These are phyloP conservation scores for Aurantiochytrium sp. DNA, from an alignment of 108 stramenopile genomes.

Conservation along the genomic window DNA sequence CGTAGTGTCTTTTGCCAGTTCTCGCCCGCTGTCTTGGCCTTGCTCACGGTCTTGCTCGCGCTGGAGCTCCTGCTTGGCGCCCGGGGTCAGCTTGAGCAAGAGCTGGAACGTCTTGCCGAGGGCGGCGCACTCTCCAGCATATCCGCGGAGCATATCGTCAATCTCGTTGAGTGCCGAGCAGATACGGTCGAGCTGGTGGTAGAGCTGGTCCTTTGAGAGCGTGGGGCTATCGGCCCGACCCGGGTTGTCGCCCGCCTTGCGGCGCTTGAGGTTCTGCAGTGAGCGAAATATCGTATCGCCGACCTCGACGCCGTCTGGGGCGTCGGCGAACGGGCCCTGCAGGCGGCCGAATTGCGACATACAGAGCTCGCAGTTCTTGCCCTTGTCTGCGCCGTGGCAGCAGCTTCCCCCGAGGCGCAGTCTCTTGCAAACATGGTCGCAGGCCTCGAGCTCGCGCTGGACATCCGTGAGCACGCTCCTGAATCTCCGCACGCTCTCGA, in stretches of 20 bases:
- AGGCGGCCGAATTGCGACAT: background rate
- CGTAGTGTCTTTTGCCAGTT: no score
- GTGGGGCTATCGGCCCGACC: background rate
- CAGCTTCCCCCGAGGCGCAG: background rate
- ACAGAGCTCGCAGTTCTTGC: background rate
- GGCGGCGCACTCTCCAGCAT: background rate
- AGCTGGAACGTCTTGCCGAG: background rate
- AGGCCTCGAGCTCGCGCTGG: background rate
- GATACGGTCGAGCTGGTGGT: background rate
- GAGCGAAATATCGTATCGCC: background rate
- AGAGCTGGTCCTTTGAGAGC: background rate
- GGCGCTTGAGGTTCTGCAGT: background rate
- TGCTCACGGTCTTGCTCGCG: background rate
- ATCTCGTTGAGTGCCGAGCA: background rate
- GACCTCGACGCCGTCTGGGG: background rate
- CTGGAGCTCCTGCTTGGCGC: background rate
- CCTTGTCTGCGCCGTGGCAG: conserved; percentile 8
- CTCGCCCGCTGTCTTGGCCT: no score
- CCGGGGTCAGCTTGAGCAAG: background rate
- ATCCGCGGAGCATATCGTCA: background rate
- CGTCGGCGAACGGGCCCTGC: background rate
- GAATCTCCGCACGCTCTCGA: background rate
- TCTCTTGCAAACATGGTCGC: background rate
- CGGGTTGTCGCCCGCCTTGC: background rate
- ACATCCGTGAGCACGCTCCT: background rate